These are phyloP conservation scores for Guyanaporus albipodus DNA, from an alignment of 768 basidiomycete genomes.

Conservation along the genomic window DNA sequence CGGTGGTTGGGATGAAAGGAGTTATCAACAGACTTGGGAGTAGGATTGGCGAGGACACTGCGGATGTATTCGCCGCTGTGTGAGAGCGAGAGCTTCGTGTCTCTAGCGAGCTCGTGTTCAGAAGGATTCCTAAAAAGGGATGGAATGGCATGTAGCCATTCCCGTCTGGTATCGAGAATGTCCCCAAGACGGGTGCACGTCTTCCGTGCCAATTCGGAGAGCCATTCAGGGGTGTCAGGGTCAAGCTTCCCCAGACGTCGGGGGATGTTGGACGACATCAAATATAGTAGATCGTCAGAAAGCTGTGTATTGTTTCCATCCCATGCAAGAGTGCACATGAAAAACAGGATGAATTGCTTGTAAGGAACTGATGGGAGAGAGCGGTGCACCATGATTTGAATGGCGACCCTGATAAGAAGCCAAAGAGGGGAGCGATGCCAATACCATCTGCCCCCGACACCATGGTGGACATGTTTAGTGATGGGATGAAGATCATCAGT, in stretches of 20 bases:
- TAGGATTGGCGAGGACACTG: no score
- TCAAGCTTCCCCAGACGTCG: conserved; percentile 27
- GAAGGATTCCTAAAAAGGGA: conserved; percentile 10
- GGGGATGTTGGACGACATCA: conserved; percentile 25
- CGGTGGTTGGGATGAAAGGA: no score
- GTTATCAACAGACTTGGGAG: no score
- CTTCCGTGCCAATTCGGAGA: conserved; percentile 35
- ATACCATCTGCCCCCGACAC: conserved; percentile 13
- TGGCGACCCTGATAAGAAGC: conserved; percentile 32
- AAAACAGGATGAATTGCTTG: conserved; percentile 46
- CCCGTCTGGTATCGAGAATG: conserved; percentile 35
- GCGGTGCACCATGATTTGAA: conserved; percentile 30
- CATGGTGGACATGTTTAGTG: conserved; percentile 32
- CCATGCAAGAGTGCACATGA: conserved; percentile 30
- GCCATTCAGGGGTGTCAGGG: conserved; percentile 22
- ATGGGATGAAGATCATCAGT: conserved; percentile 16
- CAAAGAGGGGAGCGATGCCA: conserved; percentile 38
- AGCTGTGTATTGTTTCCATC: conserved; percentile 12
- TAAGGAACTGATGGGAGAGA: conserved; percentile 29
- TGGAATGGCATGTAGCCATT: conserved; percentile 19
- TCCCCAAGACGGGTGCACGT: conserved; percentile 39
- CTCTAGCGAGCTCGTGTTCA: conserved; percentile 24
- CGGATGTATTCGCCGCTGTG: conserved; percentile 29
- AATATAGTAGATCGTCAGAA: conserved; percentile 27
- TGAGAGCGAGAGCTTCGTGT: conserved; percentile 33